Percentiles rank a stretch among this genome's conserved stretches.
Conservation (phyloP, 2,329 filamentous ascomycete species). For the Fusarium sp. region DNA sequence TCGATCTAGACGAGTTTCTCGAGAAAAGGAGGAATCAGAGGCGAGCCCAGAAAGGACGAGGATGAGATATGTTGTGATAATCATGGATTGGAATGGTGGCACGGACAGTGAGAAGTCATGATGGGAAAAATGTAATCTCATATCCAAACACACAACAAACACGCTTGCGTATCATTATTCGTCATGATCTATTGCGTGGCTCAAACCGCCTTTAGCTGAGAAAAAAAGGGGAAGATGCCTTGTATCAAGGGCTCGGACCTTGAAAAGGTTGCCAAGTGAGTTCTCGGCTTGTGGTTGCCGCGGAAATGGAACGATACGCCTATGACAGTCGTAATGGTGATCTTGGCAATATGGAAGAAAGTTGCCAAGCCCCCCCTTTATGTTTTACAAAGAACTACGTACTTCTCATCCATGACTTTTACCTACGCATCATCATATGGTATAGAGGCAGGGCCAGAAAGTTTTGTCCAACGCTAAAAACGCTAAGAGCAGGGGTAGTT, state of each 20-base stretch:
- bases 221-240: background rate
- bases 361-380: background rate
- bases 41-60: slow-evolving; percentile 9
- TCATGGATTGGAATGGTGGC: background rate
- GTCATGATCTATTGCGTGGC: background rate
- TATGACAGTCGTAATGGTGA: background rate
- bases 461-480: too few species aligned
- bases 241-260: background rate
- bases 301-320: background rate
- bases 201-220: background rate
- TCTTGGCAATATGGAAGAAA: background rate
- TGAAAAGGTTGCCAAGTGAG: background rate
- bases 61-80: background rate
- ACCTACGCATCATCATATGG: background rate
- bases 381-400: background rate
- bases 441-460: too few species aligned
- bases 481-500: too few species aligned
- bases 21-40: slow-evolving; percentile 48
- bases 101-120: background rate
- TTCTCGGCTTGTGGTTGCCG: background rate
- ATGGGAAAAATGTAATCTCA: background rate
- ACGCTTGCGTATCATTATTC: background rate
- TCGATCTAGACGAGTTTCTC: slow-evolving; percentile 64
- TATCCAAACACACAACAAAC: background rate
- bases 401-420: background rate